Percentiles rank a stretch among this genome's conserved stretches.
phyloP scores from a whole-genome alignment of 208 protist genomes.

The Wallacemonas sp. region DNA sequence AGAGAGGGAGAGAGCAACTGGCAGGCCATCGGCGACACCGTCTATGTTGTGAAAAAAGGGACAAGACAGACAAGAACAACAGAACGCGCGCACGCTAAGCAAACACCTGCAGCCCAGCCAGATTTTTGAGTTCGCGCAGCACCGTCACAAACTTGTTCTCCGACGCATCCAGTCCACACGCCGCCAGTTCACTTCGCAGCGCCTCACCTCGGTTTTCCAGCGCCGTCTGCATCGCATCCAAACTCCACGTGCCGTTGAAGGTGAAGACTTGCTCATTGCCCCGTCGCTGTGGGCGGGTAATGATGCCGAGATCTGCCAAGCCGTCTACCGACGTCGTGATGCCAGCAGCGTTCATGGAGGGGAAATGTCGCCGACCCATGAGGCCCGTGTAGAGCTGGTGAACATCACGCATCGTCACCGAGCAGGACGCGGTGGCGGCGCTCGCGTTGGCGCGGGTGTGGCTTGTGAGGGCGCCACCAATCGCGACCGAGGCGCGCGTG shows the following conservation, averaged over 20 bases:
- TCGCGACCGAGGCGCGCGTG: constrained; percentile 17
- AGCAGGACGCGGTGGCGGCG: constrained; percentile 16
- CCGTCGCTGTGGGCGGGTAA: constrained; percentile 62
- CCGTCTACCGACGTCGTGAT: constrained; percentile 52
- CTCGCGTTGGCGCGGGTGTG: background rate
- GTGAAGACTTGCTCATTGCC: constrained; percentile 64
- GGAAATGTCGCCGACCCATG: constrained; percentile 67
- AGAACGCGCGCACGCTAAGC: no score
- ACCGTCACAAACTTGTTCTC: constrained; percentile 68
- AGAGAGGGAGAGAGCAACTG: no score
- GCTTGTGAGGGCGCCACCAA: constrained; percentile 9
- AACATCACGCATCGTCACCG: constrained; percentile 56
- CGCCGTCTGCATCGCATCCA: constrained; percentile 58
- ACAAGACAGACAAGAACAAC: no score
- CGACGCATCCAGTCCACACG: constrained; percentile 40
- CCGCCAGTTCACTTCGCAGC: constrained; percentile 42
- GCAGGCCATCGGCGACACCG: no score
- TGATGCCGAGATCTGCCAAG: constrained; percentile 67
- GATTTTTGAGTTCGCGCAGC: constrained; percentile 46
- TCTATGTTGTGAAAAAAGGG: no score
- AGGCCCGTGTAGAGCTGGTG: constrained; percentile 68
- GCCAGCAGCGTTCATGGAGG: constrained; percentile 55
- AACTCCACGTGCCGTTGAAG: constrained; percentile 64
- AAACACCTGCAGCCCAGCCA: constrained; percentile 27
- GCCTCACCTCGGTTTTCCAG: constrained; percentile 55